A percentile compares a stretch with the other conserved stretches of the same genome.
These are phyloP conservation scores for Chalaropsis thielavioides DNA, from an alignment of 2,329 filamentous ascomycete genomes.

Conservation along the genomic window DNA sequence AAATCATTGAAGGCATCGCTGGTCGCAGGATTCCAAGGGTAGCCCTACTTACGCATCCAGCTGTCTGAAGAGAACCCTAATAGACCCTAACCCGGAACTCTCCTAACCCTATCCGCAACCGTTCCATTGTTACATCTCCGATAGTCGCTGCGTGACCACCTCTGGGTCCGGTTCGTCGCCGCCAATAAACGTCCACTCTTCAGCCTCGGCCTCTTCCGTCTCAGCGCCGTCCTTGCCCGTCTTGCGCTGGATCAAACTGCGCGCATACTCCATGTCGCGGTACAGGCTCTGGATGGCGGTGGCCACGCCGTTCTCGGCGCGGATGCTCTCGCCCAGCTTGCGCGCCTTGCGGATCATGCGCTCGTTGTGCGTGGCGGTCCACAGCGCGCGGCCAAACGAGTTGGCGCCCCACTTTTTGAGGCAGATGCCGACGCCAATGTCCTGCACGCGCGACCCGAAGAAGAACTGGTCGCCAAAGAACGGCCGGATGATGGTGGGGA, in stretches of 20 bases:
- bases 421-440: slow-evolving; percentile 80
- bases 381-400: slow-evolving; percentile 70
- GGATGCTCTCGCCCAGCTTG: slow-evolving; percentile 71
- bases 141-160: slow-evolving; percentile 28
- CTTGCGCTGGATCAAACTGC: slow-evolving; percentile 55
- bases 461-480: slow-evolving; percentile 99
- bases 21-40: too few species aligned
- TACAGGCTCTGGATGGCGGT: slow-evolving; percentile 86
- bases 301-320: slow-evolving; percentile 81
- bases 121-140: too few species aligned
- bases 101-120: not conserved
- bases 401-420: slow-evolving; percentile 82
- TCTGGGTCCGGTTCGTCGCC: slow-evolving; percentile 34
- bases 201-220: slow-evolving; percentile 48
- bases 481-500: slow-evolving; percentile 87
- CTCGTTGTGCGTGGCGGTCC: slow-evolving; percentile 80
- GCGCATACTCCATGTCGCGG: slow-evolving; percentile 86
- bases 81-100: not conserved
- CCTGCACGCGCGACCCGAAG: slow-evolving; percentile 78
- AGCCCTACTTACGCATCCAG: not conserved
- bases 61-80: not conserved
- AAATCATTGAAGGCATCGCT: not conserved
- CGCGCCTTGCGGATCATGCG: slow-evolving; percentile 82
- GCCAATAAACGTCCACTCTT: slow-evolving; percentile 85
- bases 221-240: slow-evolving; percentile 37